Conservation (phyloP, 345 rosid genomes). For the Citrus unshiu region DNA sequence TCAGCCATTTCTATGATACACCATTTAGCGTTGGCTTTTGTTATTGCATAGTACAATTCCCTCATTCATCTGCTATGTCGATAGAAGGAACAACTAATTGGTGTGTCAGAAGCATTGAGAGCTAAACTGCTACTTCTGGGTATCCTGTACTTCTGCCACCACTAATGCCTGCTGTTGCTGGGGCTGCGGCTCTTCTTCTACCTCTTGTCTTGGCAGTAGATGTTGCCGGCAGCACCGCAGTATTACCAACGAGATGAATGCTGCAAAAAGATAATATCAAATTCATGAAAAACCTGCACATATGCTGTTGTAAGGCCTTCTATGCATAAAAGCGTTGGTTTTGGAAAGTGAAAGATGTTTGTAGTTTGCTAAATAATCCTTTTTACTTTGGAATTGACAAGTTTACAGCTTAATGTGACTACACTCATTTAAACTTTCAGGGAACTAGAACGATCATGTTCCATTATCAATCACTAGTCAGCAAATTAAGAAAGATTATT, state of each 20-base stretch:
- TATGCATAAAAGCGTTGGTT: background rate
- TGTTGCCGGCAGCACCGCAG: constrained; percentile 60
- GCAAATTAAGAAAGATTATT: background rate
- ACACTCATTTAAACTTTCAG: background rate
- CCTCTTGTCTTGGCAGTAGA: constrained; percentile 30
- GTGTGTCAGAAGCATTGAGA: background rate
- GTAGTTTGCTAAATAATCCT: no score
- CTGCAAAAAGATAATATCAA: constrained; percentile 35
- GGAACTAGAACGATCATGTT: background rate
- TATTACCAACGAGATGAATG: constrained; percentile 69
- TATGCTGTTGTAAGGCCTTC: background rate
- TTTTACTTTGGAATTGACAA: background rate
- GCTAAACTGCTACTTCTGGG: background rate
- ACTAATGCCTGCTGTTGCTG: constrained; percentile 42
- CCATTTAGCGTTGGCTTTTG: background rate
- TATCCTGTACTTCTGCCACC: constrained; percentile 14
- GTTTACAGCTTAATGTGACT: background rate
- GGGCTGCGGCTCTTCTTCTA: constrained; percentile 30
- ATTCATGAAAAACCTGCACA: background rate
- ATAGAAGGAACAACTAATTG: background rate
- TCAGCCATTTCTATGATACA: background rate
- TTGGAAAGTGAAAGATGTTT: background rate
- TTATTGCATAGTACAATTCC: background rate
- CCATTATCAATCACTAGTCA: background rate
- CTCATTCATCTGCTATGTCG: background rate